Evolutionary conservation across 345 rosid species (phyloP).

Genomic region (Anacardium occidentale): DNA sequence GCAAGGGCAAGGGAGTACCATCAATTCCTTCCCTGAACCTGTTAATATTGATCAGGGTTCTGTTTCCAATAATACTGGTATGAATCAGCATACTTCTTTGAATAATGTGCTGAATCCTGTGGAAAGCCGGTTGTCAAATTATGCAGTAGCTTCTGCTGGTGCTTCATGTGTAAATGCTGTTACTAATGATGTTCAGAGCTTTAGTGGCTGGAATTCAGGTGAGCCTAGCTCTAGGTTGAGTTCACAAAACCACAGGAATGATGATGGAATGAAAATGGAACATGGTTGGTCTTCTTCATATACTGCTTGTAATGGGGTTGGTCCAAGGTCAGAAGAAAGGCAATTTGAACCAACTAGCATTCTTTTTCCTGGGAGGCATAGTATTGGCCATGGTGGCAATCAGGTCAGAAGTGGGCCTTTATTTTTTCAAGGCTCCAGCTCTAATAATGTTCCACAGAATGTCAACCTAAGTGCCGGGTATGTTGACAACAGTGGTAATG

Average conservation of each 20-base stretch:
- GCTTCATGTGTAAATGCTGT: slow-evolving; percentile 36
- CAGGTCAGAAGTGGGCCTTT: slow-evolving; percentile 44
- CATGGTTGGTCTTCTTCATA: slow-evolving; percentile 43
- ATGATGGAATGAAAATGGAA: slow-evolving; percentile 50
- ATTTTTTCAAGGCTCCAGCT: slow-evolving; percentile 53
- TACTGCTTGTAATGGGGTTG: slow-evolving; percentile 32
- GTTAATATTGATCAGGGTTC: slow-evolving; percentile 54
- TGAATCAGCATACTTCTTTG: slow-evolving; percentile 40
- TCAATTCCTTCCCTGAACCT: slow-evolving; percentile 54
- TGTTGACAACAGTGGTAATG: slow-evolving; percentile 37
- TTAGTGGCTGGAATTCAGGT: slow-evolving; percentile 56
- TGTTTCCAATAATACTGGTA: slow-evolving; percentile 30
- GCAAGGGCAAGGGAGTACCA: slow-evolving; percentile 54
- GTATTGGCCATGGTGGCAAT: slow-evolving; percentile 32
- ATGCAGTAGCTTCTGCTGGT: slow-evolving; percentile 37
- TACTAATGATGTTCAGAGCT: slow-evolving; percentile 41
- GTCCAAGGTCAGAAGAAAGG: slow-evolving; percentile 54
- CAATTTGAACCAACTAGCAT: slow-evolving; percentile 33
- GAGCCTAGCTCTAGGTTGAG: slow-evolving; percentile 56
- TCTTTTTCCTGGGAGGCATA: slow-evolving; percentile 36
- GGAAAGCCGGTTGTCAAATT: slow-evolving; percentile 42
- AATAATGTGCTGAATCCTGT: slow-evolving; percentile 46
- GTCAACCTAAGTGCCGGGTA: slow-evolving; percentile 36
- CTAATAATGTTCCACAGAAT: slow-evolving; percentile 38
- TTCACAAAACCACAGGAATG: slow-evolving; percentile 40